These are phyloP conservation scores for Neltuma alba DNA, from an alignment of 306 rosid species.

Conservation along the genomic window DNA sequence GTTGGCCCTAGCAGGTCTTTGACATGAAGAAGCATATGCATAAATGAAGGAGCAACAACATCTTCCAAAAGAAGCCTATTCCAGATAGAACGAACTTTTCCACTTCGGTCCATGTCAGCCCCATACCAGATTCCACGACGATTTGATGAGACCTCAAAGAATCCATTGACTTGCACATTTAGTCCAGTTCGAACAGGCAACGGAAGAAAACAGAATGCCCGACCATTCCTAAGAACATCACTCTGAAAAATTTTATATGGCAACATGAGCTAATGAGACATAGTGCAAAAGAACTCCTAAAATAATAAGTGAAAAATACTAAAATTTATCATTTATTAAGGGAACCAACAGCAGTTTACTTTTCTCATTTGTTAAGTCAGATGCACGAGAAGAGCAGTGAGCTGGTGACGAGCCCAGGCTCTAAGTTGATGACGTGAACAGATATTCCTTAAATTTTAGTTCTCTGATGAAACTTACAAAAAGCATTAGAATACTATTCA, in stretches of 20 bases:
- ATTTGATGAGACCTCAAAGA: conserved; percentile 92
- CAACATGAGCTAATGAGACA: conserved; percentile 41
- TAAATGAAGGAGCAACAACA: conserved; percentile 80
- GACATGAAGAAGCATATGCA: conserved; percentile 70
- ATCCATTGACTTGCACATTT: conserved; percentile 90
- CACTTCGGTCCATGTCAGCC: conserved; percentile 98
- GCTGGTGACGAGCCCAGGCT: conserved; percentile 20
- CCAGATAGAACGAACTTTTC: conserved; percentile 94
- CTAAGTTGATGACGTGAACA: conserved; percentile 30
- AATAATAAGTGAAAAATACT: conserved; percentile 18
- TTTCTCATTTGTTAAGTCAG: conserved; percentile 1
- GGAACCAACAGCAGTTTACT: not conserved
- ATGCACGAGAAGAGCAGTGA: conserved; percentile 11
- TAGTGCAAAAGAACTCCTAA: conserved; percentile 29
- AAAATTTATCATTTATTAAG: conserved; percentile 28
- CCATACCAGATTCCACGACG: conserved; percentile 99
- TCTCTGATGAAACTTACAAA: not conserved
- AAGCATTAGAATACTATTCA: conserved; percentile 18
- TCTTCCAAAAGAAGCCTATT: conserved; percentile 94
- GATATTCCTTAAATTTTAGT: conserved; percentile 9
- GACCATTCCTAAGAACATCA: conserved; percentile 72
- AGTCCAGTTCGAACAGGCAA: conserved; percentile 94
- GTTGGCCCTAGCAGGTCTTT: conserved; percentile 71
- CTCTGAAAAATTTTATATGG: conserved; percentile 60
- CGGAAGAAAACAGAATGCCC: conserved; percentile 96